Conservation (phyloP, 768 basidiomycete genomes). For the Leccinum pellstonianum region DNA sequence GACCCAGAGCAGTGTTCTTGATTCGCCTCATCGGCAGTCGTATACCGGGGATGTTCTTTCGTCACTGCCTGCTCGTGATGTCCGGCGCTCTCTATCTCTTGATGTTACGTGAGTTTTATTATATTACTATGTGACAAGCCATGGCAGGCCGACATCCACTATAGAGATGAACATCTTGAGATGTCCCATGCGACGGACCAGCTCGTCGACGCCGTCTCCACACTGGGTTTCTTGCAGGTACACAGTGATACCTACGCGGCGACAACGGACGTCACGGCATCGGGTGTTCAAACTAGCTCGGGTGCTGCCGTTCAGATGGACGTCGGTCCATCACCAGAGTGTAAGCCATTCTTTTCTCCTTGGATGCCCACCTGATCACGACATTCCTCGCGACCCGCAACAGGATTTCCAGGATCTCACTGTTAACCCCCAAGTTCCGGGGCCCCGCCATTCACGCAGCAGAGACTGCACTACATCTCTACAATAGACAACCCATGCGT, state of each 20-base stretch:
- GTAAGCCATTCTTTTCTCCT: no score
- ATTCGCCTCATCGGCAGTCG: not conserved
- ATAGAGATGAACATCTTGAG: not conserved
- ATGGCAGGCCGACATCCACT: not conserved
- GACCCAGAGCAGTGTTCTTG: not conserved
- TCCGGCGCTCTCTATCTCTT: no score
- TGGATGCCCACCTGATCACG: no score
- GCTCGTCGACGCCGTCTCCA: not conserved
- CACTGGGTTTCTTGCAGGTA: not conserved
- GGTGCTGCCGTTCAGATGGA: not conserved
- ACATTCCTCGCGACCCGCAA: no score
- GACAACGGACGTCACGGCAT: not conserved
- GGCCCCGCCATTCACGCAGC: no score
- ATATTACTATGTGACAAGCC: no score
- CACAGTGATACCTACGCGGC: not conserved
- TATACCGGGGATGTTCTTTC: not conserved
- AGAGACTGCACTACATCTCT: no score
- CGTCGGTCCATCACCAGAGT: not conserved
- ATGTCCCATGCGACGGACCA: not conserved
- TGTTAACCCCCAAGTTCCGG: no score
- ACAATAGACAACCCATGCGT: no score
- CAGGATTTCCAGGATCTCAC: no score
- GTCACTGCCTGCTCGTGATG: no score
- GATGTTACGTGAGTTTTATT: no score
- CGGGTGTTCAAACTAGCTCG: not conserved